Base-by-base conservation (phyloP, 495 filamentous ascomycete species). In the Ascobolus immersus region DNA sequence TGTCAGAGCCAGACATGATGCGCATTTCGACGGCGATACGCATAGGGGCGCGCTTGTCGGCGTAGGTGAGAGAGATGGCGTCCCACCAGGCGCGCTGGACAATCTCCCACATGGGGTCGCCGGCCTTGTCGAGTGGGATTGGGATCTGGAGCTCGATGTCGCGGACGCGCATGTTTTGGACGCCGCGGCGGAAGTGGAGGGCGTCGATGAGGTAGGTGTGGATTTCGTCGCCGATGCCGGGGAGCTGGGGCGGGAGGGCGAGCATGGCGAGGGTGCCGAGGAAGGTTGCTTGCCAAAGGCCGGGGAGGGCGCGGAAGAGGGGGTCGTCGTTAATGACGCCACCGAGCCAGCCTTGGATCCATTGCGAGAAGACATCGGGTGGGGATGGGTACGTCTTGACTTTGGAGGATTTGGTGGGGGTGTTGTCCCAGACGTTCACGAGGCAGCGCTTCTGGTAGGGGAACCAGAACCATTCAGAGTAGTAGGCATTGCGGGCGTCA, bases 391-490 rank as follows among this genome's bases (percentile, higher is more conserved):
- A 64, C 17, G 57, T 55, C 7, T 43, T 34, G 5, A 43, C 40
- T 12, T 45, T 51, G 7, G 37, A 42, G 17, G 44, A 22, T 28
- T 61, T 54, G 4, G 42, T 22, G 1, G 49, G 54, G 15, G 40
- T 45, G 36, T 61, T 54, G 21, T 38, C 19, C 58, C 62, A 65
- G 27, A 52, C 57, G 39, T 65, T 62, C 12, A 62, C 52, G 54
- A 59, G 62, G 7, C 49, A 41, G 22, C 55, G 47, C 23, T 52
- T 41, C 28, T 57, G 55, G 34, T 57, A 62, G 1, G 62, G 48
- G 40, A 63, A 66, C 62, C 62, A 65, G 40, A 65, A 65, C 55
- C 57, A 64, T 38, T 66, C 62, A 0, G 52, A 43, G 30, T 64
- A 65, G 36, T 59, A 65, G 27, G 55, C 47, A 17, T 57, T 43